These are phyloP conservation scores for Venturia pyrina DNA, from an alignment of 2,329 filamentous ascomycete genomes.

Conservation along the genomic window DNA sequence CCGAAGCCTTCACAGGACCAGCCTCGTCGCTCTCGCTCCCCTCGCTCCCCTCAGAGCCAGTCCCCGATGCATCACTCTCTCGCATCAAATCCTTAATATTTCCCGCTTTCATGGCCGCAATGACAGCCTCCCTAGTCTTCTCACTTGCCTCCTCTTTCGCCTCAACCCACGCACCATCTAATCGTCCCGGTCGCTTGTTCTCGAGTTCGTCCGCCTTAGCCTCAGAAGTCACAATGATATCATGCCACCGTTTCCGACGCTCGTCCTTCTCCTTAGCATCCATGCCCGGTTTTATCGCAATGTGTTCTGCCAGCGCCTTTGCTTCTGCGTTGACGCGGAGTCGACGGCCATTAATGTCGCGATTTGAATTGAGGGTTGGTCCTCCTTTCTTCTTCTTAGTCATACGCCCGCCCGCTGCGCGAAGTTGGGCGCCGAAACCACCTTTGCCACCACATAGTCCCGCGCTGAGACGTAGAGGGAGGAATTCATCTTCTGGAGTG, in stretches of 20 bases:
- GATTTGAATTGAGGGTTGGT: slow-evolving; percentile 78
- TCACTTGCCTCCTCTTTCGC: slow-evolving; percentile 85
- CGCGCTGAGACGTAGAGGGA: slow-evolving; percentile 71
- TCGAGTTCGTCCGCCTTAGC: slow-evolving; percentile 73
- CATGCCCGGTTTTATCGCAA: slow-evolving; percentile 95
- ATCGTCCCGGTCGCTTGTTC: slow-evolving; percentile 44
- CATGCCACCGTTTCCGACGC: slow-evolving; percentile 73
- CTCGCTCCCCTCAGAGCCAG: slow-evolving; percentile 17
- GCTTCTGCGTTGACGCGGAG: slow-evolving; percentile 89
- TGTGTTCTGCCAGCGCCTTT: slow-evolving; percentile 87
- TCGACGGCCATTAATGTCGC: slow-evolving; percentile 84
- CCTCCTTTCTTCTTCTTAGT: slow-evolving; percentile 85
- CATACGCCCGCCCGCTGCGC: slow-evolving; percentile 96
- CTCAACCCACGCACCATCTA: slow-evolving; percentile 92
- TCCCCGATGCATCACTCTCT: slow-evolving; percentile 27
- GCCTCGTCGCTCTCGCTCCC: slow-evolving; percentile 14
- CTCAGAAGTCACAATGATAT: slow-evolving; percentile 78
- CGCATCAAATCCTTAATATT: slow-evolving; percentile 31
- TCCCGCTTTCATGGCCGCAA: slow-evolving; percentile 58
- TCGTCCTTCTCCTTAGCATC: slow-evolving; percentile 87
- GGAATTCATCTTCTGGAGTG: slow-evolving; percentile 50
- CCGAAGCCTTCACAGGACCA: slow-evolving; percentile 12
- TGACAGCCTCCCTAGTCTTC: slow-evolving; percentile 66
- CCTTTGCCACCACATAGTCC: slow-evolving; percentile 89
- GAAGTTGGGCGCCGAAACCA: slow-evolving; percentile 93